Percentiles rank a stretch among this genome's conserved stretches.
Evolutionary conservation across 768 basidiomycete genomes (phyloP).

Genomic region (Phlegmacium glaucopus): DNA sequence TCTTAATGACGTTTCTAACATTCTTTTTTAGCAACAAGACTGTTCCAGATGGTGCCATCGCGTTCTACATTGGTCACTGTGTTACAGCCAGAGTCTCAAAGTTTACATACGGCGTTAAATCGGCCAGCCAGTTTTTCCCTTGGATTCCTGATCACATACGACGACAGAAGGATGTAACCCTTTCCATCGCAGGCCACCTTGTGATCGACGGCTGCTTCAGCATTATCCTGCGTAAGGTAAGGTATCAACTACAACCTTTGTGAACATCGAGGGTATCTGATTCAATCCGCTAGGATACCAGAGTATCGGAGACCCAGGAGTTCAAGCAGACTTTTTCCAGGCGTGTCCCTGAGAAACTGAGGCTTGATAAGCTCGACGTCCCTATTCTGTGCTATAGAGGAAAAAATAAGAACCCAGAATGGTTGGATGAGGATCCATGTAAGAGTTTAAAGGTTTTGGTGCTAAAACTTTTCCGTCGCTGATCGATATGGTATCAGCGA

Average conservation of each 20-base stretch:
- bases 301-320: slow-evolving; percentile 37
- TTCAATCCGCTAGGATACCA: slow-evolving; percentile 27
- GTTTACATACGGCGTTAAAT: slow-evolving; percentile 22
- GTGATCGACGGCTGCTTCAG: slow-evolving; percentile 32
- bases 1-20: neutral
- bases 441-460: too few species aligned
- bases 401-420: slow-evolving; percentile 11
- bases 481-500: neutral
- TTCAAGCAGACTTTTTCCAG: slow-evolving; percentile 33
- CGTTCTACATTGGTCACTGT: slow-evolving; percentile 19
- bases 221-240: slow-evolving; percentile 34
- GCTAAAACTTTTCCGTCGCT: too few species aligned
- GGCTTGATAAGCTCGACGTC: slow-evolving; percentile 7
- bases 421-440: slow-evolving; percentile 12
- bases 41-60: slow-evolving; percentile 22
- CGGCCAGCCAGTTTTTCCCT: slow-evolving; percentile 19
- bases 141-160: slow-evolving; percentile 38
- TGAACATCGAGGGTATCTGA: too few species aligned
- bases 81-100: slow-evolving; percentile 18
- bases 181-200: slow-evolving; percentile 25
- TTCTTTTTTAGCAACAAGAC: slow-evolving; percentile 18
- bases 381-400: slow-evolving; percentile 22
- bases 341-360: slow-evolving; percentile 1
- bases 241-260: too few species aligned
- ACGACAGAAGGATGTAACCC: slow-evolving; percentile 20